These are phyloP conservation scores for Sinapis alba DNA, from an alignment of 441 rosid genomes.

Conservation along the genomic window DNA sequence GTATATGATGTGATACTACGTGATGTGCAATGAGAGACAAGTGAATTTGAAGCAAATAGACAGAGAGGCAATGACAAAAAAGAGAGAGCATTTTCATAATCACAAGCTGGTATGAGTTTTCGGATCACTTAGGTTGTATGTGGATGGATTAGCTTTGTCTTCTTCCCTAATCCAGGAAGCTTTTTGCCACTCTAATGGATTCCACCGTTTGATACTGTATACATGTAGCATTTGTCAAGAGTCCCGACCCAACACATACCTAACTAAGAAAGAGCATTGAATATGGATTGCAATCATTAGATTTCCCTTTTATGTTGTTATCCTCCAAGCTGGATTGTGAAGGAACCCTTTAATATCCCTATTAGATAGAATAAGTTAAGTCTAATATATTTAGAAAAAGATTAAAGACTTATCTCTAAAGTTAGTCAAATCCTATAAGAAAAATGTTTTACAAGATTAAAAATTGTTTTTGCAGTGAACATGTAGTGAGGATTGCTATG, in stretches of 20 bases:
- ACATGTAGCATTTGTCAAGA: conserved; percentile 25
- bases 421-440: background rate
- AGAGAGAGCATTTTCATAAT: background rate
- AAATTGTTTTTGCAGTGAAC: background rate
- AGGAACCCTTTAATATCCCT: background rate
- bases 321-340: conserved; percentile 20
- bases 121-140: conserved; percentile 33
- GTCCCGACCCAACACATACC: conserved; percentile 29
- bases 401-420: background rate
- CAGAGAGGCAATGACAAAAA: conserved; percentile 35
- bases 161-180: conserved; percentile 19
- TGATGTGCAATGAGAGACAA: conserved; percentile 27
- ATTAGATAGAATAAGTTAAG: background rate
- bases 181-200: conserved; percentile 20
- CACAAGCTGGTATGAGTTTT: conserved; percentile 16
- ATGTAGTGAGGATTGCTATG: background rate
- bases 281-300: conserved; percentile 29
- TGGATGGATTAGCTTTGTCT: conserved; percentile 28
- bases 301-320: conserved; percentile 9
- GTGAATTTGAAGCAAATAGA: conserved; percentile 32
- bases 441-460: background rate
- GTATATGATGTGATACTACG: background rate
- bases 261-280: conserved; percentile 33
- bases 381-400: background rate
- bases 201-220: conserved; percentile 7